These are phyloP conservation scores for Phytophthora quininea DNA, from an alignment of 352 stramenopile genomes.

Conservation along the genomic window DNA sequence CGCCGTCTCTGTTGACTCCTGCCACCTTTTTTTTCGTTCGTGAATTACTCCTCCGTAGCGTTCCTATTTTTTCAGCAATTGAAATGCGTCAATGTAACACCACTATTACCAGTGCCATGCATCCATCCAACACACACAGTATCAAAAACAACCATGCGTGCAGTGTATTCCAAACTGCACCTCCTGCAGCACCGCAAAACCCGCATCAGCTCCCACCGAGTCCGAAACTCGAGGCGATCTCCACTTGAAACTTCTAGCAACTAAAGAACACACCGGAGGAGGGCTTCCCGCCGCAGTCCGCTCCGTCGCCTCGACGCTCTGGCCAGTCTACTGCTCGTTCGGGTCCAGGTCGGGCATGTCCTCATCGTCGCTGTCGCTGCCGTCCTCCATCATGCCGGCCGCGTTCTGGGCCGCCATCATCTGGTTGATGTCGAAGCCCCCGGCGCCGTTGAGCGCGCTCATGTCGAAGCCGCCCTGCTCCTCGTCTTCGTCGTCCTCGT, in stretches of 20 bases:
- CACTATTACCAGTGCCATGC: not conserved
- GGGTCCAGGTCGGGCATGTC: constrained; percentile 87
- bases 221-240: constrained; percentile 6
- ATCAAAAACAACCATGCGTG: constrained; percentile 13
- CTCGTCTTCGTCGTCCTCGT: constrained; percentile 97
- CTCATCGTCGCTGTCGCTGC: constrained; percentile 80
- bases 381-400: constrained; percentile 70
- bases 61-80: constrained; percentile 19
- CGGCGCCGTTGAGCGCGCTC: constrained; percentile 83
- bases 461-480: constrained; percentile 88
- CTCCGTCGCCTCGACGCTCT: not conserved
- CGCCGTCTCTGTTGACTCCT: constrained; percentile 5
- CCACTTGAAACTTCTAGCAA: constrained; percentile 12
- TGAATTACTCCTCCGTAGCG: constrained; percentile 7
- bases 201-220: constrained; percentile 6
- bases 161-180: constrained; percentile 25
- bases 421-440: constrained; percentile 95
- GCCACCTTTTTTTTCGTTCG: not conserved
- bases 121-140: constrained; percentile 2
- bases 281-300: not conserved
- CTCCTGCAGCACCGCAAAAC: constrained; percentile 20
- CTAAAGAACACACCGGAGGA: not conserved
- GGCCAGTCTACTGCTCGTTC: constrained; percentile 40
- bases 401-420: constrained; percentile 92
- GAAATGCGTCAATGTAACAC: constrained; percentile 16